Evolutionary conservation across 208 protist genomes (phyloP).

Genomic region (Trypanosoma theileri): DNA sequence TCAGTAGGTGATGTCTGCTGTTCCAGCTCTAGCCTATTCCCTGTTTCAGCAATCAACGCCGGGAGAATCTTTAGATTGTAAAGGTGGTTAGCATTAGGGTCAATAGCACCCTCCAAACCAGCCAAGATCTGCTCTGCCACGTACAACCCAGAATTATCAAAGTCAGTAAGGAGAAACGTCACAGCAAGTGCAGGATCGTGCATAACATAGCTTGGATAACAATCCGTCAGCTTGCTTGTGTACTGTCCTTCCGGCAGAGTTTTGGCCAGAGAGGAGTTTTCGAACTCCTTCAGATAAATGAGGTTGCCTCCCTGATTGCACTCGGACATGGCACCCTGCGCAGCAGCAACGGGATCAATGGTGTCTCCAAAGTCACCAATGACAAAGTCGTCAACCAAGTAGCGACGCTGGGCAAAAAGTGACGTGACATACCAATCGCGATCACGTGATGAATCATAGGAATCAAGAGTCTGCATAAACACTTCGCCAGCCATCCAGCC

Average conservation of each 20-base stretch:
- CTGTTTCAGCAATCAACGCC: neutral
- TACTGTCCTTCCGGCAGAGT: slow-evolving; percentile 12
- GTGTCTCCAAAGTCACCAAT: slow-evolving; percentile 61
- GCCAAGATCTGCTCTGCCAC: neutral
- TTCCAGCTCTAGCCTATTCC: neutral
- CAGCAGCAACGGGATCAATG: slow-evolving; percentile 7
- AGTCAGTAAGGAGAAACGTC: neutral
- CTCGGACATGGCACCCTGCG: slow-evolving; percentile 34
- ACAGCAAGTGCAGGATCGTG: slow-evolving; percentile 4
- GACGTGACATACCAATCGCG: slow-evolving; percentile 19
- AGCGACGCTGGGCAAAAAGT: slow-evolving; percentile 51
- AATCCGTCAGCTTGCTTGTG: slow-evolving; percentile 6
- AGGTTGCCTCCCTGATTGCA: slow-evolving; percentile 51
- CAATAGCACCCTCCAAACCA: neutral
- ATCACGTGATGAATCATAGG: slow-evolving; percentile 9
- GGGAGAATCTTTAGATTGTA: slow-evolving; percentile 10
- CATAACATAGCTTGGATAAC: slow-evolving; percentile 13
- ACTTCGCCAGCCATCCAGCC: slow-evolving; percentile 31
- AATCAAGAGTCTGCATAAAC: slow-evolving; percentile 2
- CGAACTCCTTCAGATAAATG: slow-evolving; percentile 26
- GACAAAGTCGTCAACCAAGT: slow-evolving; percentile 53
- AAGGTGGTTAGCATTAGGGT: neutral
- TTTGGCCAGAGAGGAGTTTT: neutral
- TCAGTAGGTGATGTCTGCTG: neutral
- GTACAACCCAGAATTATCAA: neutral